Evolutionary conservation across 345 rosid genomes (phyloP).

Genomic region (Eucalyptus viminalis): DNA sequence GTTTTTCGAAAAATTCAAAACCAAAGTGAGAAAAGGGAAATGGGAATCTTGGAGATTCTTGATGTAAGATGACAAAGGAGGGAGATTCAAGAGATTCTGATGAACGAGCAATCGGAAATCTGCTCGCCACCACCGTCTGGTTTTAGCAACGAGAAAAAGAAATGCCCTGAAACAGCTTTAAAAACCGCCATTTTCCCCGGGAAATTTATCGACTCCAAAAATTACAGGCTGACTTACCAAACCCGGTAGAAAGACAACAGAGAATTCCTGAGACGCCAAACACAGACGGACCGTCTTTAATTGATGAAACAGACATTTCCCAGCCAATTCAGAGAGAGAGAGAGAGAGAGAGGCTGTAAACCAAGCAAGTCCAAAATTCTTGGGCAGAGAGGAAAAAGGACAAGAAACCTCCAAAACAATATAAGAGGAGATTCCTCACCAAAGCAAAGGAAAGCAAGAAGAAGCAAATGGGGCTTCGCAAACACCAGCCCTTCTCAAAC

Average conservation of each 20-base stretch:
- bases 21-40: neutral
- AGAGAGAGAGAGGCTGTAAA: neutral
- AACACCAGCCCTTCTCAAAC: neutral
- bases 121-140: neutral
- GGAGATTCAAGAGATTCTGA: neutral
- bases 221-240: neutral
- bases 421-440: neutral
- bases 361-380: neutral
- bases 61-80: neutral
- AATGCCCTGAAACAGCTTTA: neutral
- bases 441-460: neutral
- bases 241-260: neutral
- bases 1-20: neutral
- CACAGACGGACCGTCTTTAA: neutral
- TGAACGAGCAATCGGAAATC: neutral
- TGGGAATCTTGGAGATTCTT: neutral
- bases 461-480: neutral
- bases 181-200: neutral
- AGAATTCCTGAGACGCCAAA: neutral
- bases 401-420: neutral
- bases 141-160: neutral
- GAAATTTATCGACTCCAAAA: neutral
- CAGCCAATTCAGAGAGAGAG: neutral
- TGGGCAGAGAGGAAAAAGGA: neutral
- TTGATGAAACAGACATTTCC: neutral